Evolutionary conservation across 306 rosid genomes (phyloP).

Genomic region (Malus sylvestris): DNA sequence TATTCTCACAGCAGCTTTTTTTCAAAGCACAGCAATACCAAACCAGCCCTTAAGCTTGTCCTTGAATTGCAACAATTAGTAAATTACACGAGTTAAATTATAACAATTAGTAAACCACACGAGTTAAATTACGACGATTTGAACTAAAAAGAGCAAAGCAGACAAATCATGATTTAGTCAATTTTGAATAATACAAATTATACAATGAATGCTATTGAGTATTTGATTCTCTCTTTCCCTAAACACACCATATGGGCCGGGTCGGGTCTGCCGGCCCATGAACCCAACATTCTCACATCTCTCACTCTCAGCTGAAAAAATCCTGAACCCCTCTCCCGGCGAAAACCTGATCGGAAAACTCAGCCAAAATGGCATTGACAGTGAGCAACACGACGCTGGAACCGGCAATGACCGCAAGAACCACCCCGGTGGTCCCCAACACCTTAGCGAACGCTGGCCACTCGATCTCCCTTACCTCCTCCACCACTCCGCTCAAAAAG

Average conservation of each 20-base stretch:
- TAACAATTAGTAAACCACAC: too few relatives aligned
- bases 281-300: background rate
- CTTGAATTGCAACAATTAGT: too few relatives aligned
- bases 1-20: too few relatives aligned
- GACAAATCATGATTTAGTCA: too few relatives aligned
- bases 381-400: slow-evolving; percentile 87
- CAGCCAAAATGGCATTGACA: slow-evolving; percentile 71
- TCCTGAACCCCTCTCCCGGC: slow-evolving; percentile 78
- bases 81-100: too few relatives aligned
- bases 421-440: slow-evolving; percentile 82
- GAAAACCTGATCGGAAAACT: slow-evolving; percentile 61
- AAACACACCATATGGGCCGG: background rate
- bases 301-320: slow-evolving; percentile 43
- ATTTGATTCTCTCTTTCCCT: background rate
- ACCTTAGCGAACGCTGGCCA: slow-evolving; percentile 89
- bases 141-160: too few relatives aligned
- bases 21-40: too few relatives aligned
- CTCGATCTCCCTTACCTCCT: slow-evolving; percentile 70
- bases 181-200: too few relatives aligned
- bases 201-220: too few relatives aligned
- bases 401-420: slow-evolving; percentile 67
- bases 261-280: background rate
- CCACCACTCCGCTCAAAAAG: slow-evolving; percentile 57
- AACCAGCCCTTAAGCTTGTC: too few relatives aligned
- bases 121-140: too few relatives aligned